Percentiles rank a stretch among this genome's conserved stretches.
Evolutionary conservation across 1,284 basidiomycete species (phyloP).

Genomic region (Ceratobasidium sp.): DNA sequence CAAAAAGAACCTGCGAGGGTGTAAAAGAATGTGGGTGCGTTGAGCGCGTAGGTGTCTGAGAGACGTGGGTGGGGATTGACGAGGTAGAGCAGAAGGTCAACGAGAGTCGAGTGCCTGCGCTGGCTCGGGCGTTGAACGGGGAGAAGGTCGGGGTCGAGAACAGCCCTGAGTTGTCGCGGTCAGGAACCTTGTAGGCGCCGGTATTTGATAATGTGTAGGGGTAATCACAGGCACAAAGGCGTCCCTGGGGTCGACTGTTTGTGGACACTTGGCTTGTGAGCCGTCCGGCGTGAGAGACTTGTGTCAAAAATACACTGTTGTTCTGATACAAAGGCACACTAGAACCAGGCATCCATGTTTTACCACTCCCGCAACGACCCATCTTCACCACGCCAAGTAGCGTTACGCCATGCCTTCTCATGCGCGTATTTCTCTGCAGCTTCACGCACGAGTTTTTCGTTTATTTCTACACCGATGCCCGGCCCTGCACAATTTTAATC

Average conservation of each 20-base stretch:
- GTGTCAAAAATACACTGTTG: not conserved
- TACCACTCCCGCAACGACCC: slow-evolving; percentile 68
- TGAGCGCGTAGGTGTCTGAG: slow-evolving; percentile 41
- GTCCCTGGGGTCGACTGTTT: not conserved
- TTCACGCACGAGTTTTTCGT: slow-evolving; percentile 71
- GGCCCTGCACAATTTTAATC: slow-evolving; percentile 58
- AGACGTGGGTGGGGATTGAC: slow-evolving; percentile 13
- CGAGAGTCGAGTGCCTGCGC: slow-evolving; percentile 41
- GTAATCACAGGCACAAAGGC: slow-evolving; percentile 10
- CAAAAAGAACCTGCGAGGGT: slow-evolving; percentile 25
- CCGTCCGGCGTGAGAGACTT: not conserved
- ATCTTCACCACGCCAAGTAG: slow-evolving; percentile 68
- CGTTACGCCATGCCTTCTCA: slow-evolving; percentile 63
- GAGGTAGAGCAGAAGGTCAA: slow-evolving; percentile 24
- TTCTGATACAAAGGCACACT: slow-evolving; percentile 6
- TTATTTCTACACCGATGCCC: slow-evolving; percentile 75
- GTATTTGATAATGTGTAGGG: slow-evolving; percentile 1
- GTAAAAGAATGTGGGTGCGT: slow-evolving; percentile 41
- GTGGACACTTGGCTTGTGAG: not conserved
- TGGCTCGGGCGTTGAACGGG: slow-evolving; percentile 36
- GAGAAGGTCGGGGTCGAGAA: slow-evolving; percentile 19
- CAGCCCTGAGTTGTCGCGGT: slow-evolving; percentile 17
- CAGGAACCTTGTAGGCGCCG: slow-evolving; percentile 30
- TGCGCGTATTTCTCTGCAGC: slow-evolving; percentile 58
- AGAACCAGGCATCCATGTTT: not conserved